Evolutionary conservation across 192 early-diverging fungal genomes (phyloP), one percentile per base, ranked within the genome.

Genomic region (Linnemannia exigua): DNA sequence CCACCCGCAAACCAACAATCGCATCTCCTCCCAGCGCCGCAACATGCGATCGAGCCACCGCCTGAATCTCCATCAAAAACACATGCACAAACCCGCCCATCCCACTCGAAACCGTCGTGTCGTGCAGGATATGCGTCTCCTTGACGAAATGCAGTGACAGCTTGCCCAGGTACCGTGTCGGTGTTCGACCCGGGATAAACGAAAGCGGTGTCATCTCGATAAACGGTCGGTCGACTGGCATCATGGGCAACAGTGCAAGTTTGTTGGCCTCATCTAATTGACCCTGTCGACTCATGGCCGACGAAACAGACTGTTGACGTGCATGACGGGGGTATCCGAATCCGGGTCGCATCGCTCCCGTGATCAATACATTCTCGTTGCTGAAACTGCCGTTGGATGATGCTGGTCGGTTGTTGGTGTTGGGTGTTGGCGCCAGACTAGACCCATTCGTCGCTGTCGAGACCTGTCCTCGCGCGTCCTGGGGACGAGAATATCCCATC

Each of bases 141-240:
- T 96, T 95, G 48, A 97, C 93, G 89, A 97, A 97, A 76, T 97
- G 96, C 16, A 96, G 88, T 0, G 94, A 94, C 0, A 97, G 83
- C 16, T 94, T 92, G 35, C 96, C 96, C 33, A 96, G 86, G 69
- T 94, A 90, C 15, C 89, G 87, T 15, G 87, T 87, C 31, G 93
- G 88, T 2, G 78, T 80, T 0, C 87, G 81, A 44, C 86, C 78
- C 5, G 95, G 96, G 38, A 97, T 84, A 67, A 89, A 92, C 51
- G 93, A 91, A 9, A 95, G 80, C 0, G 95, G 93, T 2, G 94
- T 93, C 74, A 96, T 92, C 61, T 95, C 94, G 19, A 96, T 79
- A 28, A 85, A 87, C 12, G 77, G 81, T 16, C 83, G 83, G 44
- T 74, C 77, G 15, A 50, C 76, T 5, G 70, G 70, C 72, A 81